phyloP scores from a whole-genome alignment of 2,329 filamentous ascomycete genomes.

The Fusarium sp. region DNA sequence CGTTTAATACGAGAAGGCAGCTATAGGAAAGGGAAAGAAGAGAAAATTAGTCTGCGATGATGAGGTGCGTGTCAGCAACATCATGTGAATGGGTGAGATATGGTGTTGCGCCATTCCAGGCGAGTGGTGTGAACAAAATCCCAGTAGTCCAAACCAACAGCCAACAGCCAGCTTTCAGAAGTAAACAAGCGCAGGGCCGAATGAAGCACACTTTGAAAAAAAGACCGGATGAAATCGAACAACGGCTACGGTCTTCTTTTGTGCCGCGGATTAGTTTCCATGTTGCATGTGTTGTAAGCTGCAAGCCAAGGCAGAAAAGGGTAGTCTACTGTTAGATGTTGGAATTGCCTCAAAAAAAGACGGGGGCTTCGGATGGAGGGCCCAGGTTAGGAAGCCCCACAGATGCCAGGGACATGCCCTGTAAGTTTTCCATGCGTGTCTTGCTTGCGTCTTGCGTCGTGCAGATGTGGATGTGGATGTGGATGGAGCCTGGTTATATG shows the following conservation, averaged over 20 bases:
- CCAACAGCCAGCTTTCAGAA: not conserved
- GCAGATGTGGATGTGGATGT: not conserved
- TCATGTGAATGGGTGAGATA: conserved; percentile 38
- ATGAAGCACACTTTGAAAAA: conserved; percentile 10
- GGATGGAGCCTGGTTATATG: too few species aligned
- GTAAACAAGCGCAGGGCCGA: not conserved
- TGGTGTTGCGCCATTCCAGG: conserved; percentile 33
- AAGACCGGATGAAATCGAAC: conserved; percentile 17
- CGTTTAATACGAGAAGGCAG: conserved; percentile 1
- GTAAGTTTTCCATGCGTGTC: conserved; percentile 36
- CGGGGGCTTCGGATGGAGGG: conserved; percentile 44
- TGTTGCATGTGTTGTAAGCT: conserved; percentile 1
- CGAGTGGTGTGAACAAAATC: conserved; percentile 30
- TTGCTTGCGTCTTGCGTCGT: conserved; percentile 26
- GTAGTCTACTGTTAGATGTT: conserved; percentile 20
- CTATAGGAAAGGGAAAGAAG: not conserved
- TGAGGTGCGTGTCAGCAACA: conserved; percentile 38
- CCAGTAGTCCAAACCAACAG: not conserved
- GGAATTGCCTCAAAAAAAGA: conserved; percentile 47
- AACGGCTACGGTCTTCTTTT: not conserved
- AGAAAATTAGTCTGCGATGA: conserved; percentile 6
- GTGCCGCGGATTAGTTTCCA: not conserved
- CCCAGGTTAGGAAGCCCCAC: conserved; percentile 44
- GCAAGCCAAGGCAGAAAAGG: conserved; percentile 6
- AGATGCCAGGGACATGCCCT: conserved; percentile 31